Evolutionary conservation across 1,139 yeast species (phyloP).

Genomic region (Geotrichum macrosporum): DNA sequence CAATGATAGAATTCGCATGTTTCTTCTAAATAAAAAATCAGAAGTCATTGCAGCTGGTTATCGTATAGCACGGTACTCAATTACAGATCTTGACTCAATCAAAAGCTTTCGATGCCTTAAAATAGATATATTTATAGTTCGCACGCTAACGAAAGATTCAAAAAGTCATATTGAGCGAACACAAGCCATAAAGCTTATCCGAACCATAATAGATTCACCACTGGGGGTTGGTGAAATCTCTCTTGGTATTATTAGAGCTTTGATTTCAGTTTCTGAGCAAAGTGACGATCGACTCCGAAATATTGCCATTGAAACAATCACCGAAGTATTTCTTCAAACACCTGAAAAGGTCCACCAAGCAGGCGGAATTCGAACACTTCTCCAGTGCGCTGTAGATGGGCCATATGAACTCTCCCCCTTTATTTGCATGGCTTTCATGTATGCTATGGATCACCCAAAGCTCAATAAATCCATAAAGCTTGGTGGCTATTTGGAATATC

Average conservation of each 20-base stretch:
- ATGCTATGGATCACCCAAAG: slow-evolving; percentile 56
- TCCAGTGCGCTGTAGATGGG: slow-evolving; percentile 59
- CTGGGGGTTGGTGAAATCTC: slow-evolving; percentile 56
- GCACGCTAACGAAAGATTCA: slow-evolving; percentile 57
- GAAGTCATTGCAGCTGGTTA: slow-evolving; percentile 74
- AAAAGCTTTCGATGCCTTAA: slow-evolving; percentile 44
- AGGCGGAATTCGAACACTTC: slow-evolving; percentile 60
- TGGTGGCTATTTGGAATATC: slow-evolving; percentile 59
- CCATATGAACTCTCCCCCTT: slow-evolving; percentile 54
- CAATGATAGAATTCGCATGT: slow-evolving; percentile 47
- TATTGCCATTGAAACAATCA: slow-evolving; percentile 61
- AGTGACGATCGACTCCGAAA: slow-evolving; percentile 53
- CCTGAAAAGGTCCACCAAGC: slow-evolving; percentile 60
- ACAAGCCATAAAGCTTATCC: slow-evolving; percentile 69
- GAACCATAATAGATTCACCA: slow-evolving; percentile 57
- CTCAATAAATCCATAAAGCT: slow-evolving; percentile 42
- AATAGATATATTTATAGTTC: slow-evolving; percentile 59
- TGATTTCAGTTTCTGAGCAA: slow-evolving; percentile 67
- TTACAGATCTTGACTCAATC: slow-evolving; percentile 53
- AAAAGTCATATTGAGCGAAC: slow-evolving; percentile 60
- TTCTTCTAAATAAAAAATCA: slow-evolving; percentile 55
- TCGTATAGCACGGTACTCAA: slow-evolving; percentile 62
- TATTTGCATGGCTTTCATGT: slow-evolving; percentile 53
- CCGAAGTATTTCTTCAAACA: slow-evolving; percentile 59
- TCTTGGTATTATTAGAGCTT: slow-evolving; percentile 63